Evolutionary conservation across 2,329 filamentous ascomycete genomes (phyloP), one percentile per base, ranked within the genome.

Genomic region (Neospermospora avenae): DNA sequence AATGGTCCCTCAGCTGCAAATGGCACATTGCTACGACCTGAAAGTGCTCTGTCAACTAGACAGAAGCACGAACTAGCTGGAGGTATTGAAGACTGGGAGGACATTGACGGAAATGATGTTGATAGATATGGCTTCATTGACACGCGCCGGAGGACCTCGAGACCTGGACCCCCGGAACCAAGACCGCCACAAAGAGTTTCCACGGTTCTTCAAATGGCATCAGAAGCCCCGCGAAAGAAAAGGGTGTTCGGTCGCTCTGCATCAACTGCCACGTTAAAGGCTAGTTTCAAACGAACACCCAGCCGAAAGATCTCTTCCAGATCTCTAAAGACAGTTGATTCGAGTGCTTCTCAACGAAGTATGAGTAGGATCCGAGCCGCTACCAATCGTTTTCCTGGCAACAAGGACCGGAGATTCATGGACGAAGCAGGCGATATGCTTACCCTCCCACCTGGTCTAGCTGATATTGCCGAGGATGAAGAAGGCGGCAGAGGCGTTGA

Each of bases 81-180:
- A 49, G 83, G 84, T 16, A 76, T 87, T 20, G 86, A 89, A 70
- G 85, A 89, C 68, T 88, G 84, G 85, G 82, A 87, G 67, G 83
- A 88, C 65, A 75, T 89, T 2, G 76, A 84, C 56, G 83, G 80
- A 34, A 77, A 76, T 53, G 81, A 85, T 70, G 82, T 89, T 63
- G 86, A 89, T 74, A 81, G 86, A 69, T 89, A 88, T 69, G 86
- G 86, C 62, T 89, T 89, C 74, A 89, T 89, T 68, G 80, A 73
- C 55, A 70, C 76, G 45, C 77, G 77, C 34, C 69, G 74, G 28
- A 72, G 76, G 63, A 51, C 68, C 18, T 71, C 74, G 25, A 72
- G 73, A 58, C 73, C 77, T 16, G 76, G 76, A 63, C 70, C 69
- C n/a, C 70, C 71, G n/a, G 68, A 70, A 51, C 63, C 67, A 24